phyloP scores from a whole-genome alignment of 345 rosid species.

The Linum lewisii region DNA sequence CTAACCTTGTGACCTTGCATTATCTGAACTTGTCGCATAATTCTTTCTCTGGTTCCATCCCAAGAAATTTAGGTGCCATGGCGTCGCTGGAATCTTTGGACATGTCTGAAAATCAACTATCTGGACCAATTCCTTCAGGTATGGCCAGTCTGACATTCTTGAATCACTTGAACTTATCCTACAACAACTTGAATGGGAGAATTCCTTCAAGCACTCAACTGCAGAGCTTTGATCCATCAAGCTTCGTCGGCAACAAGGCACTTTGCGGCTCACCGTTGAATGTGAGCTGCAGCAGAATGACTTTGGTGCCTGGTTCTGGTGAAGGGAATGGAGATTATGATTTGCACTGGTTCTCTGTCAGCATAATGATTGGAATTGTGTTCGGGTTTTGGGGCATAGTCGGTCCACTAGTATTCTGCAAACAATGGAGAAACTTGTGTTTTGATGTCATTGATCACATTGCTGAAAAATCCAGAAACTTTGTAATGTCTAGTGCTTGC shows the following conservation, averaged over 20 bases:
- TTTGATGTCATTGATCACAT: too few relatives aligned
- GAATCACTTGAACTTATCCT: slow-evolving; percentile 7
- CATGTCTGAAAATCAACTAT: background rate
- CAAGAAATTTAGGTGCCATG: background rate
- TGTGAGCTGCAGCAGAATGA: too few relatives aligned
- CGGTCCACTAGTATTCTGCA: too few relatives aligned
- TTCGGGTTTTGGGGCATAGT: too few relatives aligned
- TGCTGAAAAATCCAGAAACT: too few relatives aligned
- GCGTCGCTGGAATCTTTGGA: background rate
- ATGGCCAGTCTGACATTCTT: background rate
- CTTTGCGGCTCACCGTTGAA: slow-evolving; percentile 17
- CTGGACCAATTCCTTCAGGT: background rate
- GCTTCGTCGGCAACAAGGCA: slow-evolving; percentile 14
- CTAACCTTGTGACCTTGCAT: slow-evolving; percentile 3
- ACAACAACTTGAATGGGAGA: slow-evolving; percentile 9
- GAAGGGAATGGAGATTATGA: too few relatives aligned
- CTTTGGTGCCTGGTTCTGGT: too few relatives aligned
- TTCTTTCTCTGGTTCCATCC: background rate
- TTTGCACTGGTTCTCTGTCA: too few relatives aligned
- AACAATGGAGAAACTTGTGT: too few relatives aligned
- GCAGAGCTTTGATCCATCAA: slow-evolving; percentile 11
- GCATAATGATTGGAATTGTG: too few relatives aligned
- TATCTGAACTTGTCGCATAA: slow-evolving; percentile 8
- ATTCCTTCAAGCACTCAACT: slow-evolving; percentile 15
- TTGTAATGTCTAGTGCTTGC: too few relatives aligned